A percentile compares a stretch with the other conserved stretches of the same genome.
Evolutionary conservation across 148 eudicot species (phyloP).

Genomic region (Euryodendron excelsum): DNA sequence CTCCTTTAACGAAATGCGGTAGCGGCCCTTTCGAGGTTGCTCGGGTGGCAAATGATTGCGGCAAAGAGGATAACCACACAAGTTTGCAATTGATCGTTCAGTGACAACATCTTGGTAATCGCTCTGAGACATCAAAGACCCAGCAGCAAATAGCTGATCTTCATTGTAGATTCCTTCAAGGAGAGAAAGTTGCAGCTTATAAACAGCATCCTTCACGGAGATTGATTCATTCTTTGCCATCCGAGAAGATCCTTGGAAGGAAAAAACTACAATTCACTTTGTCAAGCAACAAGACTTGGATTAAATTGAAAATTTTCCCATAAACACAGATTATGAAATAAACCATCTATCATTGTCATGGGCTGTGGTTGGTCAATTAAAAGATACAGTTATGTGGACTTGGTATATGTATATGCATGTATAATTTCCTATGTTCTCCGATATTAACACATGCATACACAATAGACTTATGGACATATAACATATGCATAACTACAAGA

Average conservation of each 20-base stretch:
- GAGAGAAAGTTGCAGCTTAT: slow-evolving; percentile 68
- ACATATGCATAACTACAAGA: too few relatives aligned
- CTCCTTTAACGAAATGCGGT: slow-evolving; percentile 77
- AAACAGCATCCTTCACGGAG: slow-evolving; percentile 61
- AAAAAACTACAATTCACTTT: too few relatives aligned
- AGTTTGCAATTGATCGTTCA: slow-evolving; percentile 62
- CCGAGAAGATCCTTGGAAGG: neutral
- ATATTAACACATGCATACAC: too few relatives aligned
- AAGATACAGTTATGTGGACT: too few relatives aligned
- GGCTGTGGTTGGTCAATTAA: too few relatives aligned
- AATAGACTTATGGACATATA: too few relatives aligned
- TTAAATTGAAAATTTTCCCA: too few relatives aligned
- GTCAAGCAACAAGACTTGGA: too few relatives aligned
- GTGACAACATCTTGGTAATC: slow-evolving; percentile 85
- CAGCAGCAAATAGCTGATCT: slow-evolving; percentile 62
- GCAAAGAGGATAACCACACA: slow-evolving; percentile 91
- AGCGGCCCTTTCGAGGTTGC: slow-evolving; percentile 60
- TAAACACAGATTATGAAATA: too few relatives aligned
- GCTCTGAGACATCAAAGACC: slow-evolving; percentile 53
- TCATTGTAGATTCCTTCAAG: slow-evolving; percentile 65
- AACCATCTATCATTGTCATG: too few relatives aligned
- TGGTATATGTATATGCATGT: too few relatives aligned
- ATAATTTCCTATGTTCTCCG: too few relatives aligned
- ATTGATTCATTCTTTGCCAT: slow-evolving; percentile 47
- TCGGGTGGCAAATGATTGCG: slow-evolving; percentile 55